Percentiles rank a stretch among this genome's conserved stretches.
phyloP scores from a whole-genome alignment of 768 basidiomycete genomes.

The Vishniacozyma victoriae region DNA sequence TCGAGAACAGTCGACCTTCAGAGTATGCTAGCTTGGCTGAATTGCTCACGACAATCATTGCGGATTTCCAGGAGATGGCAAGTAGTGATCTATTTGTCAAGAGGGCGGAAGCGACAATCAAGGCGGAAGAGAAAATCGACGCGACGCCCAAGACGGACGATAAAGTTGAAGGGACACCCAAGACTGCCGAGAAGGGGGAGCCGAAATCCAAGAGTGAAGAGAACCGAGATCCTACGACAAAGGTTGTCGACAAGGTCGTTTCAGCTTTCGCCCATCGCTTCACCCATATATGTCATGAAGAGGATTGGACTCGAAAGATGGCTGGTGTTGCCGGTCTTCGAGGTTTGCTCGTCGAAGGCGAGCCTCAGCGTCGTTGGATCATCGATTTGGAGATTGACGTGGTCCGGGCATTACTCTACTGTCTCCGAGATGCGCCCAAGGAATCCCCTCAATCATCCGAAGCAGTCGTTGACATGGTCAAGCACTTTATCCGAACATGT shows the following conservation, averaged over 20 bases:
- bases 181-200: too few species aligned
- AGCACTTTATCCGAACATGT: constrained; percentile 44
- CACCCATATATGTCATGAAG: constrained; percentile 79
- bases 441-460: constrained; percentile 78
- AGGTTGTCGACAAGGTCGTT: constrained; percentile 54
- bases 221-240: too few species aligned
- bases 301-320: constrained; percentile 80
- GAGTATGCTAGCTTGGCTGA: constrained; percentile 53
- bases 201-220: too few species aligned
- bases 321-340: constrained; percentile 83
- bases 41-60: constrained; percentile 60
- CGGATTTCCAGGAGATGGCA: constrained; percentile 58
- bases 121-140: too few species aligned
- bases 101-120: constrained; percentile 38
- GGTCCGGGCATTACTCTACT: constrained; percentile 79
- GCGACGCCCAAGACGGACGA: too few species aligned
- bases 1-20: constrained; percentile 51
- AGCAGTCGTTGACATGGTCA: constrained; percentile 70
- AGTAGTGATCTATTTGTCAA: constrained; percentile 18
- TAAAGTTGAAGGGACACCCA: too few species aligned
- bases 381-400: constrained; percentile 83
- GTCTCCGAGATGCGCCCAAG: constrained; percentile 87
- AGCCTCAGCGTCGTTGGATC: constrained; percentile 71
- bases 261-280: constrained; percentile 79
- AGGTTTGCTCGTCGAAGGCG: constrained; percentile 66